Evolutionary conservation across 331 rosid species (phyloP).

Genomic region (Cydonia oblonga): DNA sequence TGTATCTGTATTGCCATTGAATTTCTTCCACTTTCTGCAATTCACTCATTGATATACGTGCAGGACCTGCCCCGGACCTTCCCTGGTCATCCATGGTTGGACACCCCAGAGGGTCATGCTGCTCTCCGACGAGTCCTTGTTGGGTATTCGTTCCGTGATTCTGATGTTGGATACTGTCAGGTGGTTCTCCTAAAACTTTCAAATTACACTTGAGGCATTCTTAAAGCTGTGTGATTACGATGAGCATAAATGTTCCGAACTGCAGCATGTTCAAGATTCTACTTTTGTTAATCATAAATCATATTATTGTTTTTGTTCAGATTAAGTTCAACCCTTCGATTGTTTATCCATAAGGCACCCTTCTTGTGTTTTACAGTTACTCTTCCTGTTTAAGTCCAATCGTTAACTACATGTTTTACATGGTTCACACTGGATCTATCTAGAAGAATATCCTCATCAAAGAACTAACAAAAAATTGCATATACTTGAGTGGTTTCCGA

Average conservation of each 20-base stretch:
- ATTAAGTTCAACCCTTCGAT: neutral
- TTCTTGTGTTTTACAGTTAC: neutral
- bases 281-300: neutral
- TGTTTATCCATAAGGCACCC: too few species aligned
- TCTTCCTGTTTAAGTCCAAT: neutral
- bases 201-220: too few species aligned
- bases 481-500: neutral
- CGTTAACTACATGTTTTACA: neutral
- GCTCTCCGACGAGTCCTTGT: slow-evolving; percentile 97
- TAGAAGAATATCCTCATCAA: neutral
- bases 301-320: neutral
- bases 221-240: neutral
- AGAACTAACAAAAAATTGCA: neutral
- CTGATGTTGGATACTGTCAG: slow-evolving; percentile 99
- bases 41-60: neutral
- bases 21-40: neutral
- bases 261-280: neutral
- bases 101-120: slow-evolving; percentile 90
- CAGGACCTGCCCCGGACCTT: slow-evolving; percentile 95
- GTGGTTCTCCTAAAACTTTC: too few species aligned
- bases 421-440: neutral
- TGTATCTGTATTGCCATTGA: neutral
- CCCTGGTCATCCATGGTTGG: slow-evolving; percentile 98
- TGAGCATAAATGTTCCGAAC: neutral
- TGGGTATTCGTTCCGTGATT: slow-evolving; percentile 93